Percentiles rank a stretch among this genome's conserved stretches.
Evolutionary conservation across 2,329 filamentous ascomycete genomes (phyloP).

Genomic region (Pseudogymnoascus sp.): DNA sequence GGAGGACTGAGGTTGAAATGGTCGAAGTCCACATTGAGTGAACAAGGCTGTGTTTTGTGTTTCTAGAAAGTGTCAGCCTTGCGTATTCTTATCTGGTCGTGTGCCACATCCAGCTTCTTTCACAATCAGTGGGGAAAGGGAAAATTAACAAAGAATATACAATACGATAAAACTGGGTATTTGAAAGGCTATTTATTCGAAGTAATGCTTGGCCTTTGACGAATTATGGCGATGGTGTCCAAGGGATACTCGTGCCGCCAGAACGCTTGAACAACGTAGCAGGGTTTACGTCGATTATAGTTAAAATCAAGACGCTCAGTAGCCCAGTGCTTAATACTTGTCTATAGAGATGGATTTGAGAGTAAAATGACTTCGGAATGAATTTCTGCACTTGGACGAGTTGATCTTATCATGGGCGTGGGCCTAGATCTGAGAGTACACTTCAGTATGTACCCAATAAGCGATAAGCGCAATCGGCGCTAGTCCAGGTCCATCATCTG

Average conservation of each 20-base stretch:
- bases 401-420: background rate
- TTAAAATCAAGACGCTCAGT: background rate
- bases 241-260: background rate
- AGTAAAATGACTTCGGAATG: background rate
- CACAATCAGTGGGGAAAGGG: background rate
- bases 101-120: background rate
- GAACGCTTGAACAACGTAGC: background rate
- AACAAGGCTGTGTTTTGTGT: background rate
- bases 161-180: background rate
- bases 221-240: background rate
- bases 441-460: background rate
- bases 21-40: background rate
- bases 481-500: conserved; percentile 6
- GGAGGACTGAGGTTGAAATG: background rate
- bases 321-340: background rate
- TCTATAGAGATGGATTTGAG: background rate
- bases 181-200: background rate
- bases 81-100: background rate
- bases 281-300: background rate
- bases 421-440: background rate
- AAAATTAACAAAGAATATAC: background rate
- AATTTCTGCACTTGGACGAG: background rate
- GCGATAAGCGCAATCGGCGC: conserved; percentile 6
- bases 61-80: background rate
- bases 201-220: background rate